Conservation (phyloP, 192 early-diverging fungal genomes). For the Coemansia sp. region DNA sequence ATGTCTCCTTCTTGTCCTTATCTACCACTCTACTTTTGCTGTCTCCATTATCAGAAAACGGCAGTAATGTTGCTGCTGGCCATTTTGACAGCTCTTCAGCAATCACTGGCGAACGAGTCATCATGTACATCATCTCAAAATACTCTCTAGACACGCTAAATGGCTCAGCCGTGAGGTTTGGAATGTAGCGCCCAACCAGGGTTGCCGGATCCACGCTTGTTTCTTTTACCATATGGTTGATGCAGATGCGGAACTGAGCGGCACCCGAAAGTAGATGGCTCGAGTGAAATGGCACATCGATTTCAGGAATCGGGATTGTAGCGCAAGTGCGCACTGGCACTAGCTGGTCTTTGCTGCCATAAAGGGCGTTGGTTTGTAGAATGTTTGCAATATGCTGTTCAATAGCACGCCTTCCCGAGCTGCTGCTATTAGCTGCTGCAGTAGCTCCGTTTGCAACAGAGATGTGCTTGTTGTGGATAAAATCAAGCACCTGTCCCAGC, state of each 20-base stretch:
- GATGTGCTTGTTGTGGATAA: slow-evolving; percentile 67
- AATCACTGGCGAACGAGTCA: slow-evolving; percentile 72
- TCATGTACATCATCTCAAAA: slow-evolving; percentile 69
- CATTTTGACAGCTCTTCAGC: slow-evolving; percentile 74
- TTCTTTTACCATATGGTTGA: slow-evolving; percentile 77
- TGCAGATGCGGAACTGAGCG: slow-evolving; percentile 82
- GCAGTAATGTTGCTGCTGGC: slow-evolving; percentile 53
- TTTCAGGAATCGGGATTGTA: slow-evolving; percentile 87
- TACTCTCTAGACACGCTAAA: slow-evolving; percentile 78
- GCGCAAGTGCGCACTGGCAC: slow-evolving; percentile 72
- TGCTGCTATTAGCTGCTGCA: neutral
- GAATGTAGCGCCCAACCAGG: slow-evolving; percentile 85
- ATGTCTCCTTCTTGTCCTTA: slow-evolving; percentile 53
- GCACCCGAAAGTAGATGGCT: slow-evolving; percentile 87
- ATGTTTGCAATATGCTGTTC: slow-evolving; percentile 68
- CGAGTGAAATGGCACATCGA: slow-evolving; percentile 98
- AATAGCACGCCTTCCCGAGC: slow-evolving; percentile 17
- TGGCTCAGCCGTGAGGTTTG: slow-evolving; percentile 92
- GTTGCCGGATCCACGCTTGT: slow-evolving; percentile 71
- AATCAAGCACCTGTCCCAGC: slow-evolving; percentile 79
- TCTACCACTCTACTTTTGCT: slow-evolving; percentile 5
- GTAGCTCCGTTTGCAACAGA: slow-evolving; percentile 30
- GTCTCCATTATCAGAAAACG: too few relatives aligned
- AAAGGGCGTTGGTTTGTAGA: slow-evolving; percentile 52
- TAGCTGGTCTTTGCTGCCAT: slow-evolving; percentile 47